phyloP scores from a whole-genome alignment of 2,329 filamentous ascomycete genomes.

The Penicillium polonicum region DNA sequence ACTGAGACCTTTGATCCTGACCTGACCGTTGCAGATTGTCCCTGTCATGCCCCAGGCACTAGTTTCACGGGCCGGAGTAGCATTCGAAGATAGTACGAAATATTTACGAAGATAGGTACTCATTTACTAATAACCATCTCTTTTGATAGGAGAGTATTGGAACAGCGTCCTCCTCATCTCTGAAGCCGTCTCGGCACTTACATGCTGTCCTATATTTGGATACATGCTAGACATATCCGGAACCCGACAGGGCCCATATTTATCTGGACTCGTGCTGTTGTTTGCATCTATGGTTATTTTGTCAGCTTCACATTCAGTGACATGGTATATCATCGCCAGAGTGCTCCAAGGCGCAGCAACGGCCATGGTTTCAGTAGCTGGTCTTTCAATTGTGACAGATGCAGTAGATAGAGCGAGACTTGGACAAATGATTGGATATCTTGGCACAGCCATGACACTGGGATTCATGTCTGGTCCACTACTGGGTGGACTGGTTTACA shows the following conservation, averaged over 20 bases:
- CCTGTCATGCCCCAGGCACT: slow-evolving; percentile 18
- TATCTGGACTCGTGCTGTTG: slow-evolving; percentile 54
- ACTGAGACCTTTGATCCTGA: not conserved
- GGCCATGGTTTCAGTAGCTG: slow-evolving; percentile 60
- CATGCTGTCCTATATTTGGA: slow-evolving; percentile 19
- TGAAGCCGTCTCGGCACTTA: slow-evolving; percentile 16
- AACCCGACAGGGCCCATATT: slow-evolving; percentile 56
- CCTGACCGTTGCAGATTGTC: slow-evolving; percentile 17
- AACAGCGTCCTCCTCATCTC: slow-evolving; percentile 20
- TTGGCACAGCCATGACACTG: slow-evolving; percentile 55
- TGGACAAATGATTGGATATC: slow-evolving; percentile 59
- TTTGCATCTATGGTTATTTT: slow-evolving; percentile 55
- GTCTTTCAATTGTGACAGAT: slow-evolving; percentile 58
- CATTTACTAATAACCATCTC: not conserved
- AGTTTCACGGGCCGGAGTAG: slow-evolving; percentile 15
- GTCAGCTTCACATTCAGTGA: slow-evolving; percentile 49
- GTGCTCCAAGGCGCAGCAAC: slow-evolving; percentile 57
- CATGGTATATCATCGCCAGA: slow-evolving; percentile 52
- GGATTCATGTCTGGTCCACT: slow-evolving; percentile 57
- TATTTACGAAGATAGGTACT: not conserved
- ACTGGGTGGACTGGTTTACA: slow-evolving; percentile 59
- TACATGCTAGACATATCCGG: slow-evolving; percentile 15
- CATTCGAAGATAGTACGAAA: slow-evolving; percentile 16
- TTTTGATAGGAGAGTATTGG: slow-evolving; percentile 18
- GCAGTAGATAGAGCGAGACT: slow-evolving; percentile 57